Base-by-base conservation (phyloP, 768 basidiomycete genomes). In the Hirschioporus abietinus region DNA sequence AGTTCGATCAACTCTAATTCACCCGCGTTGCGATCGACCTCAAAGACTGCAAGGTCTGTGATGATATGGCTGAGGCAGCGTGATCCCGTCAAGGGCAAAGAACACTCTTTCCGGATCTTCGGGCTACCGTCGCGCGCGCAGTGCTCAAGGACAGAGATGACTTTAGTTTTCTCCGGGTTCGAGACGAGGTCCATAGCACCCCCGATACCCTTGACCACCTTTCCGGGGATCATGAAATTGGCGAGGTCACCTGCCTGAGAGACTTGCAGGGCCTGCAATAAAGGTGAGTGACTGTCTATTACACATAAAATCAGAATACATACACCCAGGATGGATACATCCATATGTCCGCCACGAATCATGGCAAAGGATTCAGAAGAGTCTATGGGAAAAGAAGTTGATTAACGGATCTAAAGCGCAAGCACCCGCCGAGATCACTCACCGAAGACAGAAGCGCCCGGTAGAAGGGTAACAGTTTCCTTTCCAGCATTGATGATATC, bases 171-270 rank as follows among this genome's bases (percentile, higher is more conserved):
- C 77, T 96, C 94, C 1, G 95, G 96, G 78, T 96, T 97, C 67
- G 95, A 96, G 66, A 95, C 94, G 62, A 96, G 87, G 75, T 96
- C 95, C 94, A 96, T 96, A 12, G 95, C 95, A 63, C 95, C 96
- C 15, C 96, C 96, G 74, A 97, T 96, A 85, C 90, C 91, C 82
- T 92, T 93, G 35, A 94, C 84, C 75, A 95, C 84, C 80, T 97
- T 96, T 17, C 95, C 93, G 1, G 95, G 96, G 73, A 97, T 95
- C 96, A 97, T 98, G 75, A 94, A 98, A 81, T 98, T 98, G 66
- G 96, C 96, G 69, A 98, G 91, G 75, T 98, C 96, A 57, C 93
- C 95, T 0, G 86, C 87, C 70, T 92, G 88, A 1, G 94, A 95
- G 63, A 98, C 96, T 83, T 98, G 89, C 93, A 98, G 93, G 10